phyloP scores from a whole-genome alignment of 768 basidiomycete genomes.

The Hypholoma fasciculare region DNA sequence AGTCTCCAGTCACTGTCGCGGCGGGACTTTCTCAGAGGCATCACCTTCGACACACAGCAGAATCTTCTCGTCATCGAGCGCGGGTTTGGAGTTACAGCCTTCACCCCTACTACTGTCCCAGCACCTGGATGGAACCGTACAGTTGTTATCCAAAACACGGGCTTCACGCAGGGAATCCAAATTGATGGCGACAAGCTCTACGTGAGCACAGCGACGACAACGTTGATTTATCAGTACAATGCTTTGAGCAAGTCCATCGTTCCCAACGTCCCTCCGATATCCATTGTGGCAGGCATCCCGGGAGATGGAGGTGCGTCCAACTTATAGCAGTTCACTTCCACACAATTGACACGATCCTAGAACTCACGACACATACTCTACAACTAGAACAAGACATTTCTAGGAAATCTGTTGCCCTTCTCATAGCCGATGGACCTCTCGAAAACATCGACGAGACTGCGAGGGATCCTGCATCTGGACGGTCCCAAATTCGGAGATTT shows the following conservation, averaged over 20 bases:
- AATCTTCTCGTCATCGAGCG: constrained; percentile 45
- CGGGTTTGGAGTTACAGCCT: constrained; percentile 41
- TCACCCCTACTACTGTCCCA: constrained; percentile 23
- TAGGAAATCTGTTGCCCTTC: constrained; percentile 21
- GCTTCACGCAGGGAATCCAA: constrained; percentile 44
- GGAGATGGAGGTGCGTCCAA: constrained; percentile 37
- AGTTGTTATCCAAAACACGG: constrained; percentile 34
- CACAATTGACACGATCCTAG: constrained; percentile 16
- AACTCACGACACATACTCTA: constrained; percentile 42
- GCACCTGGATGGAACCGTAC: constrained; percentile 36
- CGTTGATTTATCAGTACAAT: constrained; percentile 36
- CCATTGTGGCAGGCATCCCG: constrained; percentile 33
- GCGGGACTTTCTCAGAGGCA: constrained; percentile 36
- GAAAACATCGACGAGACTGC: constrained; percentile 44
- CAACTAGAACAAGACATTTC: constrained; percentile 27
- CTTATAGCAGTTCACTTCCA: neutral
- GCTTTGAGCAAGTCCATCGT: constrained; percentile 27
- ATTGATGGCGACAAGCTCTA: constrained; percentile 34
- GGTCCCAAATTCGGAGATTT: constrained; percentile 40
- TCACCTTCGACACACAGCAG: constrained; percentile 34
- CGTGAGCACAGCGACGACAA: constrained; percentile 36
- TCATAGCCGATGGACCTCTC: constrained; percentile 38
- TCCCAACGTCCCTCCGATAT: constrained; percentile 13
- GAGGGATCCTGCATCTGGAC: constrained; percentile 40
- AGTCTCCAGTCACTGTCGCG: constrained; percentile 33